Conservation (phyloP, 148 eudicot genomes). For the Suaeda aralocaspica region DNA sequence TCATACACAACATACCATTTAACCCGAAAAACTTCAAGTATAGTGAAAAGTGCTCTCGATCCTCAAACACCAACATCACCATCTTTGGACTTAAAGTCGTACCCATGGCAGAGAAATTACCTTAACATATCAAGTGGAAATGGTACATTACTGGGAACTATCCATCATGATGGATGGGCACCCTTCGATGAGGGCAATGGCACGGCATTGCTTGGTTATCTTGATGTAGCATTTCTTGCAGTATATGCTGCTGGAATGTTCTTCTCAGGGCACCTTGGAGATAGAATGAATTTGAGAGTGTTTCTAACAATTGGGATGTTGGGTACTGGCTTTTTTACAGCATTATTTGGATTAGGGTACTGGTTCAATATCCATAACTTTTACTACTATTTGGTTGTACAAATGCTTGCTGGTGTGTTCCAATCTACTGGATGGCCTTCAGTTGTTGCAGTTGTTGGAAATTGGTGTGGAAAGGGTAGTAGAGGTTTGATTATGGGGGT, state of each 20-base stretch:
- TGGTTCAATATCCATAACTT: conserved; percentile 74
- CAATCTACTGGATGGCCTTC: conserved; percentile 98
- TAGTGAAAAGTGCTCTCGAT: conserved; percentile 83
- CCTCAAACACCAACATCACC: conserved; percentile 52
- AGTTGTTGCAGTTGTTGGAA: conserved; percentile 86
- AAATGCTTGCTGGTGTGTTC: conserved; percentile 87
- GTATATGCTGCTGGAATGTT: conserved; percentile 74
- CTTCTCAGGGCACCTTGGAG: conserved; percentile 88
- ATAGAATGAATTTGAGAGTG: conserved; percentile 64
- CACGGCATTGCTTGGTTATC: conserved; percentile 73
- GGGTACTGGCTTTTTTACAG: conserved; percentile 81
- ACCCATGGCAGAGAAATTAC: conserved; percentile 40
- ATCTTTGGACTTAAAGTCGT: conserved; percentile 25
- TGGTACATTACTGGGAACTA: conserved; percentile 22
- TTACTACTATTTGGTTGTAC: conserved; percentile 59
- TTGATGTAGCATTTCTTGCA: conserved; percentile 82
- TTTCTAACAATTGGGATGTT: conserved; percentile 83
- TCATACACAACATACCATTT: conserved; percentile 77
- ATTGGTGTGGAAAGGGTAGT: conserved; percentile 87
- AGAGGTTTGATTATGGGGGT: conserved; percentile 92
- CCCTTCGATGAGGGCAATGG: conserved; percentile 77
- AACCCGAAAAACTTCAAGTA: conserved; percentile 77
- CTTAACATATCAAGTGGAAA: conserved; percentile 27
- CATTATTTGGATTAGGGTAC: conserved; percentile 74
- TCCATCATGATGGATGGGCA: conserved; percentile 61